Base-by-base conservation (phyloP, 768 basidiomycete species). In the Podaxis mareebaensis region DNA sequence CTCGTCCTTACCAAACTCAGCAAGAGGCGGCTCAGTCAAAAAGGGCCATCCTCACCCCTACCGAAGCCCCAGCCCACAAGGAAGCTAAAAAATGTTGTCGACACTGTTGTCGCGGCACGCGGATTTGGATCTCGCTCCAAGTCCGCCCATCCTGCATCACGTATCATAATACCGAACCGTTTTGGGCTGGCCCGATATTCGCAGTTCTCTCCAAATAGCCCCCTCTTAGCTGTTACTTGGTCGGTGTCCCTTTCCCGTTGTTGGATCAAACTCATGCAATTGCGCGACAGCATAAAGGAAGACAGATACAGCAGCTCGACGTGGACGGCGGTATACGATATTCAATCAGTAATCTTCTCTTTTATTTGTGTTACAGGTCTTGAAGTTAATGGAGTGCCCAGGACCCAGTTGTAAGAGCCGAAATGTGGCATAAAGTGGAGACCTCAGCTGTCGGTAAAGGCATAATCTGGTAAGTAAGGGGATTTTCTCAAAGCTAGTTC, bases 1-100 rank as follows among this genome's bases (percentile, higher is more conserved):
- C n/a, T 59, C 20, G 58, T 59, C 5, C 58, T 59, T 17, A 38
- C 46, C n/a, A 59, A 59, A 36, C 44, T 59, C n/a, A 15, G 51
- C 20, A 49, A 13, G 33, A 38, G 46, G 30, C 58, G 51, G 20
- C 10, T 17, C 4, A 49, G 46, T n/a, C 36, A 39, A 20, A 40
- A 56, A 40, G 39, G 55, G 3, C 58, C 46, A 3, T 11, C 30
- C 7, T 51, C 48, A 49, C 58, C 36, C 44, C 3, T 20, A 15
- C 11, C 20, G 2, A 24, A 17, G 8, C 10, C 4, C 26, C 58
- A 15, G 28, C 6, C 46, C 15, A 30, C 1, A 4, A 49, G 11
- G 8, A 49, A 38, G 11, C 28, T 49, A 3, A 59, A 49, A 36
- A 36, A 4, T 2, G 30, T 28, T 13, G 58, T 28, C 30, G 24